Percentiles rank a stretch among this genome's conserved stretches.
Evolutionary conservation across 768 basidiomycete genomes (phyloP).

Genomic region (Hygrophorus pudorinus): DNA sequence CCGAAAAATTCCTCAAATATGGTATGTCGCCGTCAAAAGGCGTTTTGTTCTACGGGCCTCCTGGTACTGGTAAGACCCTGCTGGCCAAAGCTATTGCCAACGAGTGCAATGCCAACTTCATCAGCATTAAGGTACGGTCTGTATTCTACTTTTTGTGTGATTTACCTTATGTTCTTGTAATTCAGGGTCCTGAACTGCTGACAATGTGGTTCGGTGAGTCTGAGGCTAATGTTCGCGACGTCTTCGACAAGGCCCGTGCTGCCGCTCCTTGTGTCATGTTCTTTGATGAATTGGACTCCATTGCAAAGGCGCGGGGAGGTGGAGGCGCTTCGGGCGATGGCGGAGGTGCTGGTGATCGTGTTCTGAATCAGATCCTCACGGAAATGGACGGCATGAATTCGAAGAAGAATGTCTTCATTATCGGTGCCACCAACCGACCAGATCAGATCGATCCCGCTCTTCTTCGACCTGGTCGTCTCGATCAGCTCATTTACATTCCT

Average conservation of each 20-base stretch:
- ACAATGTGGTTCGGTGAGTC: slow-evolving; percentile 99
- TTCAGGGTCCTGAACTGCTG: slow-evolving; percentile 85
- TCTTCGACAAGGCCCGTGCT: slow-evolving; percentile 99
- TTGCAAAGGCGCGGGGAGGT: slow-evolving; percentile 93
- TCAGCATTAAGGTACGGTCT: slow-evolving; percentile 79
- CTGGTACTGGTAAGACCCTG: slow-evolving; percentile 99
- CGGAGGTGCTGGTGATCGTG: slow-evolving; percentile 96
- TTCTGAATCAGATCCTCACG: slow-evolving; percentile 92
- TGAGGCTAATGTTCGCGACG: slow-evolving; percentile 98
- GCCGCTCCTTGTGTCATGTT: slow-evolving; percentile 99
- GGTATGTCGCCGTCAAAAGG: slow-evolving; percentile 99
- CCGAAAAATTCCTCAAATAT: slow-evolving; percentile 99
- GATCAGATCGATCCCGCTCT: slow-evolving; percentile 93
- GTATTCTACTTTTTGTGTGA: neutral
- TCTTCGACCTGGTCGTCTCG: slow-evolving; percentile 94
- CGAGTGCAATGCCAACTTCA: slow-evolving; percentile 99
- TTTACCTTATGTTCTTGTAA: neutral
- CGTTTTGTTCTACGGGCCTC: slow-evolving; percentile 99
- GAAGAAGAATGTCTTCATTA: slow-evolving; percentile 99
- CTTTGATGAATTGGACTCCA: slow-evolving; percentile 99
- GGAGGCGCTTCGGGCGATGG: slow-evolving; percentile 85
- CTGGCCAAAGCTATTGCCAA: slow-evolving; percentile 99
- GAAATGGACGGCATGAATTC: slow-evolving; percentile 99
- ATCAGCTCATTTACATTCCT: slow-evolving; percentile 99
- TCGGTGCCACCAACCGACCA: slow-evolving; percentile 93